These are phyloP conservation scores for Ustilago hordei DNA, from an alignment of 1,284 basidiomycete genomes.

Conservation along the genomic window DNA sequence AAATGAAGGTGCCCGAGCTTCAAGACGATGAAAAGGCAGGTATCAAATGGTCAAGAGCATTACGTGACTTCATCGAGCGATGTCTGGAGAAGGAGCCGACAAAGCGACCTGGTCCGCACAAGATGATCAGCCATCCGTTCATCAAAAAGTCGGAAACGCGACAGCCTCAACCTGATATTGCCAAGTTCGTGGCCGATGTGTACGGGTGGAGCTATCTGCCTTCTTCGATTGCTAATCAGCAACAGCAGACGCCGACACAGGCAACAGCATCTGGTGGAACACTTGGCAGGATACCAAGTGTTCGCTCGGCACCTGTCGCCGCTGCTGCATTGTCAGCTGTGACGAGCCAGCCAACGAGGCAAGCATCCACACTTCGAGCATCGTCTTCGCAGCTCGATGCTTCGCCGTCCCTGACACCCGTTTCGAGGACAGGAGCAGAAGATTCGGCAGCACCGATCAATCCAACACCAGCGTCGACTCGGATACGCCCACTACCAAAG, in stretches of 20 bases:
- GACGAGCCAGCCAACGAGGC: slow-evolving; percentile 5
- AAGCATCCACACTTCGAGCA: slow-evolving; percentile 5
- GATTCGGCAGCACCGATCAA: background rate
- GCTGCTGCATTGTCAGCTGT: slow-evolving; percentile 18
- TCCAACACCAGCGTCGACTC: background rate
- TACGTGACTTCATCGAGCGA: slow-evolving; percentile 91
- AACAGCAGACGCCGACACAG: slow-evolving; percentile 46
- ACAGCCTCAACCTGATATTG: slow-evolving; percentile 74
- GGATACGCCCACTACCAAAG: slow-evolving; percentile 28
- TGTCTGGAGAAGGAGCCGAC: slow-evolving; percentile 76
- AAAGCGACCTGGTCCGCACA: slow-evolving; percentile 83
- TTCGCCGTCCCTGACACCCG: slow-evolving; percentile 13
- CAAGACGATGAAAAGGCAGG: slow-evolving; percentile 73
- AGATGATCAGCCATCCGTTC: slow-evolving; percentile 89
- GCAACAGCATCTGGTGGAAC: slow-evolving; percentile 18
- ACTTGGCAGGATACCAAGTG: slow-evolving; percentile 43
- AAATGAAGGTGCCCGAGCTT: slow-evolving; percentile 84
- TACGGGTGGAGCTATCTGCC: slow-evolving; percentile 78
- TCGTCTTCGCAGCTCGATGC: slow-evolving; percentile 8
- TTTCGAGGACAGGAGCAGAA: background rate
- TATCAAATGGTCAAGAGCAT: slow-evolving; percentile 81
- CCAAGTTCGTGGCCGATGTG: slow-evolving; percentile 84
- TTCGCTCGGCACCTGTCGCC: slow-evolving; percentile 45
- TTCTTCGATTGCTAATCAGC: slow-evolving; percentile 38
- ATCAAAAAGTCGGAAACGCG: slow-evolving; percentile 81